Base-by-base conservation (phyloP, 495 filamentous ascomycete species). In the Penicillium roqueforti region DNA sequence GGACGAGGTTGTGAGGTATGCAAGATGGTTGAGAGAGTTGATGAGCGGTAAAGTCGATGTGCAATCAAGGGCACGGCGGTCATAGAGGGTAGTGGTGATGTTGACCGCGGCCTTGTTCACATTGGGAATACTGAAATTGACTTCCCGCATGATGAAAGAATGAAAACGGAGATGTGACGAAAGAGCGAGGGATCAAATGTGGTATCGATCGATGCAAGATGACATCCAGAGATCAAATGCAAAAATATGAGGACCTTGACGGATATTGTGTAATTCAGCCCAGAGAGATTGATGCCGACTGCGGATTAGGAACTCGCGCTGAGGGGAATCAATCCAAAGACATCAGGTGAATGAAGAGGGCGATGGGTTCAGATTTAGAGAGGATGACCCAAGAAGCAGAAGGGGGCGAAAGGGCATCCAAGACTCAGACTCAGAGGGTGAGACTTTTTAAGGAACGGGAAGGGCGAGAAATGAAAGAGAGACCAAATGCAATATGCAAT, bases 101-200 rank as follows among this genome's bases (percentile, higher is more conserved):
- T 93, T 92, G 68, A 98, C 93, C 52, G 93, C 96, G 59, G 93
- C 93, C 85, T 97, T 98, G 77, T 98, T 98, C 81, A 95, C 91
- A 82, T 93, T 96, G 32, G 93, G 93, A 67, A 98, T 97, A 75
- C 93, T 97, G 75, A 97, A 98, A 72, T 98, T 98, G 77, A 96
- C 91, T 83, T 98, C 93, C 73, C 93, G 89, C 93, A 98, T 97
- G 64, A 53, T 77, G 74, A 68, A 66, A 42, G 57, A 65, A 39
- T 11, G 51, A 16, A 13, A 41, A 41, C 8, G 11, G 7, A 47
- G 18, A 20, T 26, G 29, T 37, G 13, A 37, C 4, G 40, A 28
- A 29, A 42, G 40, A 18, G 39, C 11, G 53, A 25, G 19, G 39
- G 11, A 52, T 28, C 49, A 50, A 42, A 55, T 52, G 26, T 10